Conservation (phyloP, 768 basidiomycete genomes). For the Polyporus arcularius region DNA sequence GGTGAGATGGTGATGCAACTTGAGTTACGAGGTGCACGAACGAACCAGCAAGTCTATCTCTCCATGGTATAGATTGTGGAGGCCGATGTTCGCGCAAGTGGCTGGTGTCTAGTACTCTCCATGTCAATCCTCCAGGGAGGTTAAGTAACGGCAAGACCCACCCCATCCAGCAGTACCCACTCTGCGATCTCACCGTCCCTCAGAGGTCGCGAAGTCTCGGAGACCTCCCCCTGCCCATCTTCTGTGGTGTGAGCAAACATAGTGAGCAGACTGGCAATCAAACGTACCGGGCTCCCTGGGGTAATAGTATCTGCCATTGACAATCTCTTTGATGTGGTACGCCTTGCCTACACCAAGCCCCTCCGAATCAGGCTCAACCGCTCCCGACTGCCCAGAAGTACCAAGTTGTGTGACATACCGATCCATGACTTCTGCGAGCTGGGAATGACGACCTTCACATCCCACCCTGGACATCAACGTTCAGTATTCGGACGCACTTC, state of each 20-base stretch:
- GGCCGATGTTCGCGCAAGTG: conserved; percentile 86
- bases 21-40: neutral
- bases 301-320: conserved; percentile 75
- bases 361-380: neutral
- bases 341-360: conserved; percentile 59
- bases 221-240: conserved; percentile 73
- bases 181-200: conserved; percentile 79
- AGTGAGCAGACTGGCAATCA: neutral
- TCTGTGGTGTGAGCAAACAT: neutral
- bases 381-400: neutral
- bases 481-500: neutral
- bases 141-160: conserved; percentile 34
- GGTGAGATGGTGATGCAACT: neutral
- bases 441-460: conserved; percentile 79
- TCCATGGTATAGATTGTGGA: conserved; percentile 85
- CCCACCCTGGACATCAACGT: conserved; percentile 53
- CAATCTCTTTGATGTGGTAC: conserved; percentile 75
- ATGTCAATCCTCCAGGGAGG: neutral
- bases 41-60: conserved; percentile 88
- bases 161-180: conserved; percentile 90
- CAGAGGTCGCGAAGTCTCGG: conserved; percentile 60
- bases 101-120: conserved; percentile 68
- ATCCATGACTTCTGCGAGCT: conserved; percentile 89
- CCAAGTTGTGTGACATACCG: conserved; percentile 43
- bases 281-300: conserved; percentile 56